Conservation (phyloP, 306 rosid genomes). For the Cucumis melo region DNA sequence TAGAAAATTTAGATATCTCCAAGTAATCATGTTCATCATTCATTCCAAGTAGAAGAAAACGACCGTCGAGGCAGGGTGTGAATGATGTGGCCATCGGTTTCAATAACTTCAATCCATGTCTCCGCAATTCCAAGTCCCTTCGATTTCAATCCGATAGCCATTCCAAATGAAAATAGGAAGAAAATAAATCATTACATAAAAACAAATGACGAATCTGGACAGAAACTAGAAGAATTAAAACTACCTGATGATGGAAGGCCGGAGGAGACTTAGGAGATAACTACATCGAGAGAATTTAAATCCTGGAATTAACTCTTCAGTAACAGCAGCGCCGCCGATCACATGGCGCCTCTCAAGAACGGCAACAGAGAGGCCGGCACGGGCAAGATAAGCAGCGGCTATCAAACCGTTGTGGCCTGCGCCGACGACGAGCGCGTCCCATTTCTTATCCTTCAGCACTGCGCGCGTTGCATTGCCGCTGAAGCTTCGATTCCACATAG, state of each 20-base stretch:
- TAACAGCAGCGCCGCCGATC: constrained; percentile 86
- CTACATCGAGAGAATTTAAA: constrained; percentile 94
- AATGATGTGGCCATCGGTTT: constrained; percentile 51
- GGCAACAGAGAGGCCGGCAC: constrained; percentile 77
- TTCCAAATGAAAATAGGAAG: neutral
- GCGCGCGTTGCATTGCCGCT: constrained; percentile 14
- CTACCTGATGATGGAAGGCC: constrained; percentile 63
- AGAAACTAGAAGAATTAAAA: neutral
- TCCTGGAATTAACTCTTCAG: constrained; percentile 76
- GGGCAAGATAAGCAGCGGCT: constrained; percentile 85
- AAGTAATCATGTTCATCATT: constrained; percentile 33
- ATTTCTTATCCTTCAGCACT: constrained; percentile 43
- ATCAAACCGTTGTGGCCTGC: constrained; percentile 96
- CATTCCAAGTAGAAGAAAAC: constrained; percentile 54
- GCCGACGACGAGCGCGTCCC: constrained; percentile 87
- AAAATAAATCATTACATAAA: neutral
- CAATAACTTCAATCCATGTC: constrained; percentile 71
- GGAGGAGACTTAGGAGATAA: constrained; percentile 82
- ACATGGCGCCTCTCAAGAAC: constrained; percentile 88
- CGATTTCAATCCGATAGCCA: neutral
- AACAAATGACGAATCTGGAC: neutral
- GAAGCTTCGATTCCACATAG: constrained; percentile 69
- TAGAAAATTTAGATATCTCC: constrained; percentile 65
- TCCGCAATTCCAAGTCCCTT: constrained; percentile 47
- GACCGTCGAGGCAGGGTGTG: constrained; percentile 69